These are phyloP conservation scores for Aphanomyces stellatus DNA, from an alignment of 352 stramenopile species.

Conservation along the genomic window DNA sequence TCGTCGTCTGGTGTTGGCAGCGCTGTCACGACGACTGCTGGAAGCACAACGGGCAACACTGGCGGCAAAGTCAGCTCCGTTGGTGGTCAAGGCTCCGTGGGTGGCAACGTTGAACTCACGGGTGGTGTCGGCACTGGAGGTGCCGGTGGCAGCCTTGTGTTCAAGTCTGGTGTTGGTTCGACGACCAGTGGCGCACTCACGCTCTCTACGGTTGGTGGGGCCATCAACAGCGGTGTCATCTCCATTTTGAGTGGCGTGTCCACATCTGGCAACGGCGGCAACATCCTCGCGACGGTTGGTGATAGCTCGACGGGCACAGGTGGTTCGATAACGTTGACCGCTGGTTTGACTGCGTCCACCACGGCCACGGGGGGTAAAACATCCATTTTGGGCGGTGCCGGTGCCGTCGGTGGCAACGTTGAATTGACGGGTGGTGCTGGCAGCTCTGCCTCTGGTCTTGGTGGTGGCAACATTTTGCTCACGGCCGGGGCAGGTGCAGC, in stretches of 20 bases:
- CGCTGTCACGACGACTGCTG: constrained; percentile 28
- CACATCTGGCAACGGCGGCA: constrained; percentile 29
- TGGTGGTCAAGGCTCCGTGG: constrained; percentile 28
- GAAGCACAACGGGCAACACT: constrained; percentile 26
- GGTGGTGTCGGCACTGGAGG: constrained; percentile 32
- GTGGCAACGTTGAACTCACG: constrained; percentile 24
- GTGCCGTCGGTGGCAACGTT: background rate
- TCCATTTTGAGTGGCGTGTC: constrained; percentile 25
- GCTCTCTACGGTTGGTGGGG: constrained; percentile 23
- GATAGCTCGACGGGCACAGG: constrained; percentile 28
- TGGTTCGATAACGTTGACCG: constrained; percentile 26
- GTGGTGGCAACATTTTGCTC: constrained; percentile 1
- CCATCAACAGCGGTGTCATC: constrained; percentile 31
- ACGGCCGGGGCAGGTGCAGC: background rate
- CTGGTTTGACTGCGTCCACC: background rate
- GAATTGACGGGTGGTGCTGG: background rate
- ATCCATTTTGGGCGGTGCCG: background rate
- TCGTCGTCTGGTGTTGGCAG: constrained; percentile 5
- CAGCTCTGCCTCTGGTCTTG: background rate
- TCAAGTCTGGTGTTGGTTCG: constrained; percentile 1
- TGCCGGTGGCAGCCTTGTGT: constrained; percentile 26
- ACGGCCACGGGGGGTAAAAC: background rate
- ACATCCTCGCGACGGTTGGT: constrained; percentile 32
- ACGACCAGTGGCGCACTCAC: constrained; percentile 6
- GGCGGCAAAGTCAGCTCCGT: constrained; percentile 23